Base-by-base conservation (phyloP, 768 basidiomycete species). In the Trametes coccinea region DNA sequence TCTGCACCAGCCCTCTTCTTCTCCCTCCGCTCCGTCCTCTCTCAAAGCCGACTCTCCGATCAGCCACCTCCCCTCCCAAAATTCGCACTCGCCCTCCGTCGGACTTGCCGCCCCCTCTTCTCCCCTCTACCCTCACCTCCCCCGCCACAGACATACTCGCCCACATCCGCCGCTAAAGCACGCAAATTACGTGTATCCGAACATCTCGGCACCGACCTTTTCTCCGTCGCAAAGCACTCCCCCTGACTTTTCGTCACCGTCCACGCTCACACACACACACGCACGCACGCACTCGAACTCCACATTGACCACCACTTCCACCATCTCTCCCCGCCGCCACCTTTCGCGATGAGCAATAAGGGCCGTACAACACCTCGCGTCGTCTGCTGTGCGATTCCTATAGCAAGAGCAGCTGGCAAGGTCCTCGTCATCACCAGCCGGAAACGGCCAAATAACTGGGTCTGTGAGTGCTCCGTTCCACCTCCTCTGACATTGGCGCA, bases 331-430 rank as follows among this genome's bases (percentile, higher is more conserved):
- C 37, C 46, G 14, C 31, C 37, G 22, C 29, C 50, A 13, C 34
- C 29, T 37, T 64, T 64, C 30, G 65, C 62, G 66, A 81, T 81
- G 79, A 76, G 76, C 67, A 83, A 85, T 66, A 92, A 92, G 80
- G 91, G 90, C 70, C 86, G 92, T 66, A 76, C 87, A 57, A 83
- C 84, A 52, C 92, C 92, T 56, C 89, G 92, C 72, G 82, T 94
- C 74, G 92, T 94, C 67, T 94, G 92, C 76, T 93, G 92, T 72
- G 92, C 92, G 53, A 94, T 94, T 59, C 92, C 92, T 56, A 91
- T 94, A 67, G 78, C 85, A 48, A 82, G 86, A 65, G 77, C 86
- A 30, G 84, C 86, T 5, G 85, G 85, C 73, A 90, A 92, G 73
- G 83, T 94, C 58, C 84, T 94, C 63, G 83, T 94, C 65, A 82